Conservation (phyloP, 2,329 filamentous ascomycete species). For the Sclerotiophoma versabilis region DNA sequence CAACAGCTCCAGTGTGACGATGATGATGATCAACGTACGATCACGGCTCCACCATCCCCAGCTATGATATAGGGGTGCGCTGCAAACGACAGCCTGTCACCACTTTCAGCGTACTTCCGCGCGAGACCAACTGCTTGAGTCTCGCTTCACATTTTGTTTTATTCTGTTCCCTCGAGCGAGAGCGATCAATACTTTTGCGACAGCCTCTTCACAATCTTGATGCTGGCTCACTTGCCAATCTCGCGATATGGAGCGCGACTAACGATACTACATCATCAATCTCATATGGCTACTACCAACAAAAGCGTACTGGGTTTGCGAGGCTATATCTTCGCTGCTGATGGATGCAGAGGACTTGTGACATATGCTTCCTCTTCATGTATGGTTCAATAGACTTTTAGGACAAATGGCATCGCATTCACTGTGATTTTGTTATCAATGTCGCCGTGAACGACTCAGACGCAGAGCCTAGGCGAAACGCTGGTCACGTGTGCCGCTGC, state of each 20-base stretch:
- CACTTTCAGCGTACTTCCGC: background rate
- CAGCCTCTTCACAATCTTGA: background rate
- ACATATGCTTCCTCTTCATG: conserved; percentile 4
- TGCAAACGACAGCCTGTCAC: background rate
- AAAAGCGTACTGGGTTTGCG: conserved; percentile 11
- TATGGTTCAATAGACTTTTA: conserved; percentile 5
- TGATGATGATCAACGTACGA: conserved; percentile 45
- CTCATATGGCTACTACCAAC: conserved; percentile 17
- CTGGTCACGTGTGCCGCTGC: conserved; percentile 7
- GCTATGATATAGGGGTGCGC: conserved; percentile 31
- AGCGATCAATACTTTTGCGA: conserved; percentile 17
- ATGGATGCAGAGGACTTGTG: background rate
- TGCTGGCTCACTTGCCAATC: conserved; percentile 3
- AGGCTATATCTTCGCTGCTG: background rate
- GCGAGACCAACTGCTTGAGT: conserved; percentile 14
- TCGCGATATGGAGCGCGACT: conserved; percentile 23
- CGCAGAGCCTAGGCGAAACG: too few relatives aligned
- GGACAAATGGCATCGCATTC: background rate
- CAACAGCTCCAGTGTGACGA: conserved; percentile 33
- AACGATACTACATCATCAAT: conserved; percentile 1
- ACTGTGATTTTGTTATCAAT: too few relatives aligned
- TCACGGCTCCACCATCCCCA: conserved; percentile 48
- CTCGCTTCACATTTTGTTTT: conserved; percentile 35
- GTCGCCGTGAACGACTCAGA: too few relatives aligned
- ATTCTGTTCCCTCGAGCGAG: conserved; percentile 22